phyloP scores from a whole-genome alignment of 805 yeast genomes.

The Candida bentonensis region DNA sequence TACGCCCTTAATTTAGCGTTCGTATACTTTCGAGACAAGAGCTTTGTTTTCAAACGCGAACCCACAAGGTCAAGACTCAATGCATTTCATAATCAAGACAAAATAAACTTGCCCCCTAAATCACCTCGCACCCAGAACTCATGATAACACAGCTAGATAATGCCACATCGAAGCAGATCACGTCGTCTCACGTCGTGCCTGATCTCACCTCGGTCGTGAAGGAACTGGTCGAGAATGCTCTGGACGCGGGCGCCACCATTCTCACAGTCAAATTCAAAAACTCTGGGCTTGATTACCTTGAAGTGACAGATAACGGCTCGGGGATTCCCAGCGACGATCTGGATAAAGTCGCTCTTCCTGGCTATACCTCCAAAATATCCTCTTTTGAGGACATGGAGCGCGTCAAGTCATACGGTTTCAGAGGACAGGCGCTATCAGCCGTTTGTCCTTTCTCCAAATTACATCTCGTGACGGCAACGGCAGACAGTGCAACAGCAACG shows the following conservation, averaged over 20 bases:
- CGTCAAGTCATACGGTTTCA: conserved; percentile 43
- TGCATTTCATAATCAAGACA: too few species aligned
- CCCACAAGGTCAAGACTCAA: too few species aligned
- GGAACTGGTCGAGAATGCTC: conserved; percentile 74
- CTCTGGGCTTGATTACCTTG: conserved; percentile 60
- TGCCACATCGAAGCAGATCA: conserved; percentile 32
- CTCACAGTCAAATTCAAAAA: conserved; percentile 57
- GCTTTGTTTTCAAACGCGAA: too few species aligned
- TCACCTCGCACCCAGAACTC: too few species aligned
- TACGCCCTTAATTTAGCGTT: too few species aligned
- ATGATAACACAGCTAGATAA: not conserved
- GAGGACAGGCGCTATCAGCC: conserved; percentile 57
- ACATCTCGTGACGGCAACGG: conserved; percentile 33
- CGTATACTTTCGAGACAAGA: too few species aligned
- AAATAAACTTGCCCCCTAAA: too few species aligned
- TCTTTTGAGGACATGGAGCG: conserved; percentile 24
- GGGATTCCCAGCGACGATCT: conserved; percentile 47
- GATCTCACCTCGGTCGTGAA: conserved; percentile 68
- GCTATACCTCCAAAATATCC: conserved; percentile 42
- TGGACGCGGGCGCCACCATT: conserved; percentile 62
- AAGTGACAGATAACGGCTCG: conserved; percentile 58
- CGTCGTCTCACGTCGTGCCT: conserved; percentile 87
- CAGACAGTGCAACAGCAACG: conserved; percentile 36
- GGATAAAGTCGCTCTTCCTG: conserved; percentile 29
- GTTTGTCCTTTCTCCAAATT: conserved; percentile 35